Evolutionary conservation across 2,329 filamentous ascomycete species (phyloP).

Genomic region (Eurotiales sp.): DNA sequence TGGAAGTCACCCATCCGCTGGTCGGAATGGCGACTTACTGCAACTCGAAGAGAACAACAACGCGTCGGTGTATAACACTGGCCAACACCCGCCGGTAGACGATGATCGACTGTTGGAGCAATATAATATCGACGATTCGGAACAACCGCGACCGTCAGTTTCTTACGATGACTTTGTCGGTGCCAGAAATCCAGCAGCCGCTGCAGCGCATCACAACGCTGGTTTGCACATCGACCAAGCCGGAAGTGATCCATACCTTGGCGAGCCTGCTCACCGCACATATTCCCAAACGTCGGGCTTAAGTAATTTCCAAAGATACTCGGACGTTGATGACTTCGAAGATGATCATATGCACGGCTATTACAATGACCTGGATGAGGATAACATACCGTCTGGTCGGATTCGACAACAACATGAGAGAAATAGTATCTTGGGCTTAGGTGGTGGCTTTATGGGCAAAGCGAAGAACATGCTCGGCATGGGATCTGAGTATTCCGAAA

Average conservation of each 20-base stretch:
- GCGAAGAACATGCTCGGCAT: slow-evolving; percentile 90
- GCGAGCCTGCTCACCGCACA: slow-evolving; percentile 37
- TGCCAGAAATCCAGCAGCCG: slow-evolving; percentile 49
- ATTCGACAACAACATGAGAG: slow-evolving; percentile 64
- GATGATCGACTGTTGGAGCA: slow-evolving; percentile 76
- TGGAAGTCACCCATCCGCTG: slow-evolving; percentile 44
- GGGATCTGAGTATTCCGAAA: slow-evolving; percentile 85
- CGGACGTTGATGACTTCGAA: slow-evolving; percentile 79
- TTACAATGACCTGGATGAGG: slow-evolving; percentile 66
- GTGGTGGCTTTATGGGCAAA: slow-evolving; percentile 79
- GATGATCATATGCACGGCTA: slow-evolving; percentile 67
- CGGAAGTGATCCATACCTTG: slow-evolving; percentile 36
- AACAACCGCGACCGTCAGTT: slow-evolving; percentile 71
- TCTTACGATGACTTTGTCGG: slow-evolving; percentile 96
- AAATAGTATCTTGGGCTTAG: slow-evolving; percentile 83
- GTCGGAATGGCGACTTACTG: slow-evolving; percentile 42
- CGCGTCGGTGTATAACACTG: slow-evolving; percentile 60
- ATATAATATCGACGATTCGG: slow-evolving; percentile 66
- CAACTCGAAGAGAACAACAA: slow-evolving; percentile 35
- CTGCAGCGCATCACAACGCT: slow-evolving; percentile 33
- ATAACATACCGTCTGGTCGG: slow-evolving; percentile 46
- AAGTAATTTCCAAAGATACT: slow-evolving; percentile 87
- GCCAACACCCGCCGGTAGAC: slow-evolving; percentile 72
- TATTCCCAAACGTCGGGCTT: slow-evolving; percentile 77
- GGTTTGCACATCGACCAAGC: slow-evolving; percentile 31